Conservation (phyloP, 2,329 filamentous ascomycete species). For the Fusarium cyanostomum region DNA sequence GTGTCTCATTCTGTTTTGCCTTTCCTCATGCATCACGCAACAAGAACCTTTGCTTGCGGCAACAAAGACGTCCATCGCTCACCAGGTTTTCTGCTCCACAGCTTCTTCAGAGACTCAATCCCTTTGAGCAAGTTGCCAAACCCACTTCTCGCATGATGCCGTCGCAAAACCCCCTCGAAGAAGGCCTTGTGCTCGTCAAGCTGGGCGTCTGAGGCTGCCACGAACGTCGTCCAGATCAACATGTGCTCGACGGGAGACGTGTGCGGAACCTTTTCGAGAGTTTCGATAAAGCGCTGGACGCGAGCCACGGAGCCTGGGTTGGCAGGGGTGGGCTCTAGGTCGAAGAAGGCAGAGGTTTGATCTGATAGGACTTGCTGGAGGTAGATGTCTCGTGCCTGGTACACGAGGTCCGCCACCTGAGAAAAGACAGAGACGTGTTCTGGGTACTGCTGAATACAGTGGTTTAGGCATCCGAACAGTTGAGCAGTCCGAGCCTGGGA, state of each 20-base stretch:
- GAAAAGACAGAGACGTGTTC: slow-evolving; percentile 79
- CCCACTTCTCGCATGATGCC: slow-evolving; percentile 34
- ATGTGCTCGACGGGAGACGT: slow-evolving; percentile 38
- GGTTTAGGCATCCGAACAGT: slow-evolving; percentile 36
- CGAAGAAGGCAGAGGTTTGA: slow-evolving; percentile 21
- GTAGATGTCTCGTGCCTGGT: slow-evolving; percentile 86
- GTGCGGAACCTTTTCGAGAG: slow-evolving; percentile 30
- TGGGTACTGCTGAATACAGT: slow-evolving; percentile 69
- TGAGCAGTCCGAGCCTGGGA: slow-evolving; percentile 30
- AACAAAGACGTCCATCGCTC: slow-evolving; percentile 42
- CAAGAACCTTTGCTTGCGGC: slow-evolving; percentile 35
- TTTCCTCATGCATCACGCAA: slow-evolving; percentile 37
- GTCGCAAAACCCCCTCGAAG: slow-evolving; percentile 29
- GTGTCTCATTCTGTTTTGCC: background rate
- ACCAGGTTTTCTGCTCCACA: slow-evolving; percentile 36
- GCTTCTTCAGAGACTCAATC: slow-evolving; percentile 32
- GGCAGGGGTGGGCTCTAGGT: background rate
- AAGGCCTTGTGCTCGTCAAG: slow-evolving; percentile 40
- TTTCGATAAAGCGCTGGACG: slow-evolving; percentile 40
- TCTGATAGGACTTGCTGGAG: slow-evolving; percentile 71
- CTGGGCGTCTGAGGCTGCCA: slow-evolving; percentile 39
- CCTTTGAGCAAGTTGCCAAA: slow-evolving; percentile 41
- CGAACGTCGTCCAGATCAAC: slow-evolving; percentile 43
- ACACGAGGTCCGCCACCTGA: slow-evolving; percentile 81
- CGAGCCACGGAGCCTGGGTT: slow-evolving; percentile 26